These are phyloP conservation scores for Anthracocystis panici-leucophaei DNA, from an alignment of 1,284 basidiomycete species.

Conservation along the genomic window DNA sequence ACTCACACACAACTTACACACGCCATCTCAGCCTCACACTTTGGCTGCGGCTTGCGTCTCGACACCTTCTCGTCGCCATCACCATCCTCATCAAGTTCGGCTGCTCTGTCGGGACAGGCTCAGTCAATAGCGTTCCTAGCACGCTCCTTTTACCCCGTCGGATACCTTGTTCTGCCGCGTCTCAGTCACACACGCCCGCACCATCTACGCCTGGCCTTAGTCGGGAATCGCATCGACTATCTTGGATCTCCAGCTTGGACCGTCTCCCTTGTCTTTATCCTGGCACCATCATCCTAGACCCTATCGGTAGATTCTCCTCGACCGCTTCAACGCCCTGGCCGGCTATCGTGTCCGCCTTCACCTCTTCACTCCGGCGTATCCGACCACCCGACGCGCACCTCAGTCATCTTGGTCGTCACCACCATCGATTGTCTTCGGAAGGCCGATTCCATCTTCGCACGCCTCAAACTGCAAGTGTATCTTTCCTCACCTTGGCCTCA, in stretches of 20 bases:
- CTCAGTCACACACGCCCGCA: too few species aligned
- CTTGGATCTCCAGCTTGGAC: neutral
- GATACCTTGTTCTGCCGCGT: neutral
- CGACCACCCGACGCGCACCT: neutral
- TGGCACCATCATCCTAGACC: neutral
- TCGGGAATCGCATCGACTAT: neutral
- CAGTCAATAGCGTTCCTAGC: neutral
- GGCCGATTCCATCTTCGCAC: neutral
- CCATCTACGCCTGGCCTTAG: neutral
- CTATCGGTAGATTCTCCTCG: too few species aligned
- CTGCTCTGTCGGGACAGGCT: neutral
- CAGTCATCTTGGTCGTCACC: neutral
- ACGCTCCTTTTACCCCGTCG: neutral
- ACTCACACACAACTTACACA: neutral
- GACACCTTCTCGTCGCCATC: conserved; percentile 8
- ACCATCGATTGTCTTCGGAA: neutral
- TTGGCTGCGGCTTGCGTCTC: neutral
- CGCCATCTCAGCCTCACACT: neutral
- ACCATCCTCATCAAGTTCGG: neutral
- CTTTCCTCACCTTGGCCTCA: neutral
- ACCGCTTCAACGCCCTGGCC: neutral
- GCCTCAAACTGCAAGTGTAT: neutral
- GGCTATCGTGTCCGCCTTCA: neutral
- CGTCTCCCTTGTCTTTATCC: neutral
- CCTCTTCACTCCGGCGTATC: neutral